Evolutionary conservation across 1,284 basidiomycete species (phyloP).

Genomic region (Malassezia globosa): DNA sequence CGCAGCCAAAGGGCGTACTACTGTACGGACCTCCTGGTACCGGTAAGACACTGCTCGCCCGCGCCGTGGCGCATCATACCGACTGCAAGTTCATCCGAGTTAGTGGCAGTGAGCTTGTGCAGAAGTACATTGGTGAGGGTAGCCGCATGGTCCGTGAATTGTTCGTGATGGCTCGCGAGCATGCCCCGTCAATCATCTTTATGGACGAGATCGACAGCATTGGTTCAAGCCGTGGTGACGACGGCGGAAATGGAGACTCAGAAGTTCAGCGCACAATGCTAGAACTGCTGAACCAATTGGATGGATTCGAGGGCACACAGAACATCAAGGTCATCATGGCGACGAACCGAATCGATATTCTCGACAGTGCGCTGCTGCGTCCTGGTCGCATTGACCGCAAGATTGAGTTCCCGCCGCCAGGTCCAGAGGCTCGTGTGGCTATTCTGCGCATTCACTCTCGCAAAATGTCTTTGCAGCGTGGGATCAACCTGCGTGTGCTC

Average conservation of each 20-base stretch:
- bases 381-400: constrained; percentile 96
- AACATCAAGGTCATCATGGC: constrained; percentile 99
- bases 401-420: constrained; percentile 97
- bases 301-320: constrained; percentile 93
- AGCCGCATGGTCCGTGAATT: constrained; percentile 68
- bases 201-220: constrained; percentile 99
- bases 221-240: constrained; percentile 80
- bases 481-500: constrained; percentile 83
- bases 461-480: constrained; percentile 97
- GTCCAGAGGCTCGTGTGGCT: constrained; percentile 88
- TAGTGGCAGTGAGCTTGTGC: constrained; percentile 85
- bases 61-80: constrained; percentile 63
- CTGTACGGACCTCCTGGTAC: constrained; percentile 46
- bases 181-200: constrained; percentile 98
- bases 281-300: constrained; percentile 88
- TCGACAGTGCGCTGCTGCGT: constrained; percentile 84
- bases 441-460: constrained; percentile 94
- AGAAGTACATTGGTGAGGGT: constrained; percentile 98
- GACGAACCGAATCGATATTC: constrained; percentile 94
- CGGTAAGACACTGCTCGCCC: constrained; percentile 44
- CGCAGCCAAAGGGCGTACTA: constrained; percentile 66
- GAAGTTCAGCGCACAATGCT: constrained; percentile 98
- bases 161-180: constrained; percentile 97
- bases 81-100: constrained; percentile 97
- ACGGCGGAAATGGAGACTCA: constrained; percentile 73